phyloP scores from a whole-genome alignment of 208 protist species.

The Trypanosomatidae sp. region DNA sequence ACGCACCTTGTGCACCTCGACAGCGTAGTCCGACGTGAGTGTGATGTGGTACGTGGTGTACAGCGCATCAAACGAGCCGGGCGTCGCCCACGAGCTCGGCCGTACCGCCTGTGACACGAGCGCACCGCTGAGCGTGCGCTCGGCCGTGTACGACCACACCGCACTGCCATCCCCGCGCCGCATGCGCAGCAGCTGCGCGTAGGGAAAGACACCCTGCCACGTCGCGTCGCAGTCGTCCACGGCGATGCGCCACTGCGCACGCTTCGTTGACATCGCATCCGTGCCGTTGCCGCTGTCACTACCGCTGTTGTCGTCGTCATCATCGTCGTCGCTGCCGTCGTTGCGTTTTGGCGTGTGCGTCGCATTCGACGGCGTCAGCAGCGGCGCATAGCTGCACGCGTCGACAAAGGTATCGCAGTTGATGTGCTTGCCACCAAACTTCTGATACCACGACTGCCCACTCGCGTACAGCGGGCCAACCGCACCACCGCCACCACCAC shows the following conservation, averaged over 20 bases:
- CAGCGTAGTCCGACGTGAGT: too few relatives aligned
- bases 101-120: conserved; percentile 56
- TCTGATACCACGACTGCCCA: conserved; percentile 70
- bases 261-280: background rate
- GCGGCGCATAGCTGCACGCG: conserved; percentile 61
- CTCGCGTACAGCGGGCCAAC: conserved; percentile 40
- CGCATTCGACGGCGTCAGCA: conserved; percentile 48
- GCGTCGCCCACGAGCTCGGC: conserved; percentile 50
- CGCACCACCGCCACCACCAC: too few relatives aligned
- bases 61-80: too few relatives aligned
- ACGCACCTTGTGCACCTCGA: too few relatives aligned
- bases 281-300: conserved; percentile 4
- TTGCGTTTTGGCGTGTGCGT: conserved; percentile 6
- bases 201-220: conserved; percentile 63
- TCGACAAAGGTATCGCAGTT: conserved; percentile 63
- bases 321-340: background rate
- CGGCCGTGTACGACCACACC: conserved; percentile 35
- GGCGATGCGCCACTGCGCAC: conserved; percentile 37
- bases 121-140: conserved; percentile 38
- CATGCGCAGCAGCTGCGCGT: conserved; percentile 22
- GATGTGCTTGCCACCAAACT: conserved; percentile 77
- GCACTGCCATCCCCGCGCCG: conserved; percentile 15
- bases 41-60: too few relatives aligned
- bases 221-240: conserved; percentile 72
- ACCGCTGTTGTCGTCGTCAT: background rate